Percentiles rank a stretch among this genome's conserved stretches.
These are phyloP conservation scores for Vaccinium corymbosum DNA, from an alignment of 148 eudicot species.

Conservation along the genomic window DNA sequence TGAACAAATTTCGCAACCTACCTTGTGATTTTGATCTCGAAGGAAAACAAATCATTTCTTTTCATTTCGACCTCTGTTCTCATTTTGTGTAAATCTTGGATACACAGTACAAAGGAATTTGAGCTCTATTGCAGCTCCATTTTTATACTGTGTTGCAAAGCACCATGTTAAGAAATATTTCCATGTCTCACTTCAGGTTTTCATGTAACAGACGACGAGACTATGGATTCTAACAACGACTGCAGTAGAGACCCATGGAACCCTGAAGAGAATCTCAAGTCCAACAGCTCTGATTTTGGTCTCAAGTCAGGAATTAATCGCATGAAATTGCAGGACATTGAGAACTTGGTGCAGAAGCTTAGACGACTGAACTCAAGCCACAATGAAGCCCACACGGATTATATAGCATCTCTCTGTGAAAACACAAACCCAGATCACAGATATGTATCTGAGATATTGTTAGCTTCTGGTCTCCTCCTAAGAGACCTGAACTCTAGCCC, in stretches of 20 bases:
- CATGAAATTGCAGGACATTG: slow-evolving; percentile 68
- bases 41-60: neutral
- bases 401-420: slow-evolving; percentile 86
- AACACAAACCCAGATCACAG: slow-evolving; percentile 75
- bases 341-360: slow-evolving; percentile 78
- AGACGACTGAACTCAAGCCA: slow-evolving; percentile 73
- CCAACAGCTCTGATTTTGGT: slow-evolving; percentile 24
- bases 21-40: neutral
- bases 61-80: no score
- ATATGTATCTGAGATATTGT: slow-evolving; percentile 79
- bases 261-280: slow-evolving; percentile 24
- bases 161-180: neutral
- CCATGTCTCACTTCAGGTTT: neutral
- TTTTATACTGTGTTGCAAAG: neutral
- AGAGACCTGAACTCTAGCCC: slow-evolving; percentile 67
- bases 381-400: slow-evolving; percentile 69
- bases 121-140: neutral
- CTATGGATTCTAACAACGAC: slow-evolving; percentile 24
- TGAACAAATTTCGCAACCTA: neutral
- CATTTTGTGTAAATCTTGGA: neutral
- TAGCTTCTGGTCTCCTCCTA: slow-evolving; percentile 88
- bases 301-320: slow-evolving; percentile 50
- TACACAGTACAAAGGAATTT: neutral
- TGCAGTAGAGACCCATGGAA: slow-evolving; percentile 27
- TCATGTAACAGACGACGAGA: slow-evolving; percentile 25